These are phyloP conservation scores for Paraleonurus japonicus DNA, from an alignment of 257 asterid species.

Conservation along the genomic window DNA sequence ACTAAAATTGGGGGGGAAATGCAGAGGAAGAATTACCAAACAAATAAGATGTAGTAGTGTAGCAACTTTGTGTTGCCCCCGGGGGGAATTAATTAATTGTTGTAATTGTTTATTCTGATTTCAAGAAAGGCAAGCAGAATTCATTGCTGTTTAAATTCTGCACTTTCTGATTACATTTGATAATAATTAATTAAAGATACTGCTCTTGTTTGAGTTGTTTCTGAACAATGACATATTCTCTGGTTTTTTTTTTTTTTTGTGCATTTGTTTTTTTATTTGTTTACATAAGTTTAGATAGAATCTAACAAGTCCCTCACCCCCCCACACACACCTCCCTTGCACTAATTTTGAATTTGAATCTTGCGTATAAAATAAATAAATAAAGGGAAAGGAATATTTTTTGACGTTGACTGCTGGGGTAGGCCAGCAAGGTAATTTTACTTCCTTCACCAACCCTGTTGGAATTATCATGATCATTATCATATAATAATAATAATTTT, in stretches of 20 bases:
- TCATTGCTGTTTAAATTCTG: slow-evolving; percentile 23
- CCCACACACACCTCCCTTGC: not conserved
- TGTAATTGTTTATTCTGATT: slow-evolving; percentile 11
- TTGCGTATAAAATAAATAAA: not conserved
- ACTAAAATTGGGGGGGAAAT: slow-evolving; percentile 17
- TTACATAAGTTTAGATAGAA: not conserved
- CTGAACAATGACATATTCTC: not conserved
- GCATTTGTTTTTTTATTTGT: not conserved
- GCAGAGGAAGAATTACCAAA: slow-evolving; percentile 3
- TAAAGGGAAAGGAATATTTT: too few species aligned
- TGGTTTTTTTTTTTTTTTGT: not conserved
- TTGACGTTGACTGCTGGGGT: not conserved
- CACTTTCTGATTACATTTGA: slow-evolving; percentile 18
- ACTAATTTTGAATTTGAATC: not conserved
- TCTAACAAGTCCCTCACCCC: not conserved
- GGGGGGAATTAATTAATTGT: slow-evolving; percentile 18
- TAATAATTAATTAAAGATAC: slow-evolving; percentile 17
- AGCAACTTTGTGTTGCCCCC: slow-evolving; percentile 62
- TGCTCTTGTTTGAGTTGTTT: too few species aligned
- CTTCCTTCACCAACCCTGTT: slow-evolving; percentile 20
- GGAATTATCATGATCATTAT: not conserved
- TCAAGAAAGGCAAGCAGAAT: slow-evolving; percentile 6
- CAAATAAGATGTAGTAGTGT: slow-evolving; percentile 28
- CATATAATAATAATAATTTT: not conserved
- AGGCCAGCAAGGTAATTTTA: not conserved